phyloP scores from a whole-genome alignment of 805 yeast species.

The Wickerhamiella brachini region DNA sequence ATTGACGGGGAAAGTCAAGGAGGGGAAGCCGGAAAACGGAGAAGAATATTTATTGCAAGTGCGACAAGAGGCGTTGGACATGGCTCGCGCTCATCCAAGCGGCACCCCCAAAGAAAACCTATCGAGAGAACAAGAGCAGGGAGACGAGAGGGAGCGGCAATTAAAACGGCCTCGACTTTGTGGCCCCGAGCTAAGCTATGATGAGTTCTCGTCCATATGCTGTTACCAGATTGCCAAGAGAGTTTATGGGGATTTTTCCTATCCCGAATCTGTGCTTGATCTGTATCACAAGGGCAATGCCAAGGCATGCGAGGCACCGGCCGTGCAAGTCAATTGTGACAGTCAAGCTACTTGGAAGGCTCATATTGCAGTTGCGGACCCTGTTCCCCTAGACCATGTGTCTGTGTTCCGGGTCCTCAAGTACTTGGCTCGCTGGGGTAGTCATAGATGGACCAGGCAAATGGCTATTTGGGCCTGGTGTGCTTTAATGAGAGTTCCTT shows the following conservation, averaged over 20 bases:
- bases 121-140: too few relatives aligned
- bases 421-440: slow-evolving; percentile 33
- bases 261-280: neutral
- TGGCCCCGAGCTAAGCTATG: slow-evolving; percentile 5
- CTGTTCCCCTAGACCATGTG: slow-evolving; percentile 28
- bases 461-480: slow-evolving; percentile 30
- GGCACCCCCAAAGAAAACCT: too few relatives aligned
- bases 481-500: slow-evolving; percentile 29
- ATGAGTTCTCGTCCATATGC: neutral
- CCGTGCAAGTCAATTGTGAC: slow-evolving; percentile 1
- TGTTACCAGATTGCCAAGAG: slow-evolving; percentile 4
- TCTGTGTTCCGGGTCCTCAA: slow-evolving; percentile 27
- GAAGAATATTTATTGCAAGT: slow-evolving; percentile 9
- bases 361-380: slow-evolving; percentile 23
- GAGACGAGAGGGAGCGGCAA: neutral
- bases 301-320: neutral
- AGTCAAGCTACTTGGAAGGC: slow-evolving; percentile 29
- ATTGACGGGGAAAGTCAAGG: neutral
- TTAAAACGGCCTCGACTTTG: neutral
- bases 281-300: neutral
- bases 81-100: neutral
- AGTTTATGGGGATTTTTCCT: neutral
- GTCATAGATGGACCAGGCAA: slow-evolving; percentile 20
- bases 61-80: slow-evolving; percentile 8
- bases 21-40: neutral